Percentiles rank a stretch among this genome's conserved stretches.
phyloP scores from a whole-genome alignment of 2,329 filamentous ascomycete genomes.

The Amylocarpus encephaloides region DNA sequence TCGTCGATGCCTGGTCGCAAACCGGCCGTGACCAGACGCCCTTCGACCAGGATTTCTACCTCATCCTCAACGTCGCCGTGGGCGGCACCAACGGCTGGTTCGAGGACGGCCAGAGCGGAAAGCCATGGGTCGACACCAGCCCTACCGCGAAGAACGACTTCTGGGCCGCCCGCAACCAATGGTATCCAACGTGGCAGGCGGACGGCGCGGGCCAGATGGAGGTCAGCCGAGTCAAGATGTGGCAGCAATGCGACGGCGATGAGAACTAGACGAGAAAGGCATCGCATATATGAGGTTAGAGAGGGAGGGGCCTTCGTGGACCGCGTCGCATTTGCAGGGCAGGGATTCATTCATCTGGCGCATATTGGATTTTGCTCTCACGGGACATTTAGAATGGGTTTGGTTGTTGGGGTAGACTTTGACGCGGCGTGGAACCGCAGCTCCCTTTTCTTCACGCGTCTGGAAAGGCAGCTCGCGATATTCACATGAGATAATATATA shows the following conservation, averaged over 20 bases:
- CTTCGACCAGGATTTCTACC: constrained; percentile 70
- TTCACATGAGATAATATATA: too few relatives aligned
- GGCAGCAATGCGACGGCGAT: constrained; percentile 60
- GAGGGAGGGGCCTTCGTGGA: background rate
- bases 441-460: too few relatives aligned
- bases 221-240: constrained; percentile 63
- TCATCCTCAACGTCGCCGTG: constrained; percentile 70
- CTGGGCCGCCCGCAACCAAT: constrained; percentile 59
- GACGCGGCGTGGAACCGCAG: too few relatives aligned
- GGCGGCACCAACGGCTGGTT: constrained; percentile 83
- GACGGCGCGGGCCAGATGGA: constrained; percentile 54
- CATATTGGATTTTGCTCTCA: background rate
- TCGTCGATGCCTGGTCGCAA: constrained; percentile 57
- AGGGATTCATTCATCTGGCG: too few relatives aligned
- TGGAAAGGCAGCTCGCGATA: too few relatives aligned
- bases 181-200: constrained; percentile 65
- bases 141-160: constrained; percentile 67
- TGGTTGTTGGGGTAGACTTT: background rate
- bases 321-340: too few relatives aligned
- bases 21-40: constrained; percentile 58
- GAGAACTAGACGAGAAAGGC: constrained; percentile 32
- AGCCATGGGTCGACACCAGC: constrained; percentile 72
- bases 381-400: background rate
- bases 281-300: background rate
- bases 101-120: constrained; percentile 60